Percentiles rank a stretch among this genome's conserved stretches.
These are phyloP conservation scores for Capsicum rhomboideum DNA, from an alignment of 257 asterid genomes.

Conservation along the genomic window DNA sequence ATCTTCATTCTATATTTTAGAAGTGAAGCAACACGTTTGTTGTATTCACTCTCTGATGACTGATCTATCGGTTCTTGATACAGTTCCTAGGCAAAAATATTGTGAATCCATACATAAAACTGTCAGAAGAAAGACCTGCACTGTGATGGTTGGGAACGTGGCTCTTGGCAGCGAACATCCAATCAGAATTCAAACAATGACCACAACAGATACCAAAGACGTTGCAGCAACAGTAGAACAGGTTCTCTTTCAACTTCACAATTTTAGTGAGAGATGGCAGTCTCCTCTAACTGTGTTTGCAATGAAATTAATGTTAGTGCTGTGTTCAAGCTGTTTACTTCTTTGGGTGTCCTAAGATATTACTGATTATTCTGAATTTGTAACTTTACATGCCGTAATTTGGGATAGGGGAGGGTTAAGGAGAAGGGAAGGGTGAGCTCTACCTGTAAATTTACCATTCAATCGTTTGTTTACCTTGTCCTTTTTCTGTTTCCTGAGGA, in stretches of 20 bases:
- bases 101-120: conserved; percentile 91
- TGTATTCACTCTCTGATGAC: background rate
- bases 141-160: conserved; percentile 98
- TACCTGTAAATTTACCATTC: background rate
- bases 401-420: too few relatives aligned
- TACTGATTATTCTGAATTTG: background rate
- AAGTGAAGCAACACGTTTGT: background rate
- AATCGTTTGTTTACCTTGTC: background rate
- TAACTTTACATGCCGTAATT: background rate
- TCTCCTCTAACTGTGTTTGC: background rate
- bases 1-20: background rate
- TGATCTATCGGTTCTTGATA: conserved; percentile 17
- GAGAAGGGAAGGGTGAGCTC: background rate
- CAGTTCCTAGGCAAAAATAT: conserved; percentile 92
- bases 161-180: conserved; percentile 98
- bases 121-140: conserved; percentile 77
- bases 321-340: background rate
- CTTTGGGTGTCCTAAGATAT: background rate
- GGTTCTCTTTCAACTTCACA: conserved; percentile 32
- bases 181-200: conserved; percentile 93
- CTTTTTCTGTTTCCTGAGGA: background rate
- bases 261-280: background rate
- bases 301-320: background rate
- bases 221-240: conserved; percentile 91
- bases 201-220: conserved; percentile 98